A percentile compares a stretch with the other conserved stretches of the same genome.
These are phyloP conservation scores for Platanus orientalis DNA, from an alignment of 164 flowering plant genomes.

Conservation along the genomic window DNA sequence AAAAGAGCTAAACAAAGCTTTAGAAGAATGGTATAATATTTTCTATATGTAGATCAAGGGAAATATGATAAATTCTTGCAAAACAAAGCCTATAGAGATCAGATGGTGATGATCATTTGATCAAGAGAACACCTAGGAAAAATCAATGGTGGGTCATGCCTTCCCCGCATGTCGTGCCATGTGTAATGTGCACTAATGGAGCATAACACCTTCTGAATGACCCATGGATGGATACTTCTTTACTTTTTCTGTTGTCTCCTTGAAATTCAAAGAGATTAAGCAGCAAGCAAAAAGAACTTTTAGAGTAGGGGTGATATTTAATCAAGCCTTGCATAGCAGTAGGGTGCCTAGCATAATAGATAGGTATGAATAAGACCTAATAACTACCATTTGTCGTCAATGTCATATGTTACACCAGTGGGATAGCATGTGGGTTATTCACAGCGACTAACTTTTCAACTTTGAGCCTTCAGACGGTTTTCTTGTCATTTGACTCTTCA, in stretches of 20 bases:
- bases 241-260: not conserved
- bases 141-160: too few relatives aligned
- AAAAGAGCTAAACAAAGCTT: too few relatives aligned
- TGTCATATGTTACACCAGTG: conserved; percentile 9
- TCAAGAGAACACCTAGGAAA: too few relatives aligned
- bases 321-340: not conserved
- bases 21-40: too few relatives aligned
- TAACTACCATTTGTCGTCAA: not conserved
- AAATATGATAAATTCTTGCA: too few relatives aligned
- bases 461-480: not conserved
- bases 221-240: too few relatives aligned
- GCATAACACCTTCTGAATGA: too few relatives aligned
- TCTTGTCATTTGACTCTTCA: conserved; percentile 15
- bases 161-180: too few relatives aligned
- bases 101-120: too few relatives aligned
- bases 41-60: too few relatives aligned
- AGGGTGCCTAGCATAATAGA: not conserved
- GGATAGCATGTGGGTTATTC: not conserved
- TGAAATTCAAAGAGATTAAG: not conserved
- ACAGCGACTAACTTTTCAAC: conserved; percentile 10
- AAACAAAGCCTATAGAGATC: too few relatives aligned
- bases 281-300: not conserved
- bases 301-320: not conserved
- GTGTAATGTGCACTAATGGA: too few relatives aligned
- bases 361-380: not conserved